Evolutionary conservation across 2,329 filamentous ascomycete species (phyloP).

Genomic region (Penicillium sp.): DNA sequence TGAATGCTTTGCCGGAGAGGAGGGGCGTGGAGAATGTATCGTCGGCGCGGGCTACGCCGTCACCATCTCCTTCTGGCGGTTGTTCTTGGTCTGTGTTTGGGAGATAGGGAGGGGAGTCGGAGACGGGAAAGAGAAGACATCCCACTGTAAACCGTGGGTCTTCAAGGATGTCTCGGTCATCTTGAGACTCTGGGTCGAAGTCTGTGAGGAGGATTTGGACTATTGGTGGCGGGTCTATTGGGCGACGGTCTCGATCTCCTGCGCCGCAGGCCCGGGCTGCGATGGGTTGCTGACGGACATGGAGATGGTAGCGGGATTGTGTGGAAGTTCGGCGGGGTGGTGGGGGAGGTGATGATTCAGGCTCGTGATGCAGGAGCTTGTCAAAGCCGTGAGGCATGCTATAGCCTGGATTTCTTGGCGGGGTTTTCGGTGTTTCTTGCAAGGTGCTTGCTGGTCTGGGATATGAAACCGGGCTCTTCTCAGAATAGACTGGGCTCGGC

Average conservation of each 20-base stretch:
- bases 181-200: slow-evolving; percentile 44
- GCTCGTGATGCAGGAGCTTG: slow-evolving; percentile 39
- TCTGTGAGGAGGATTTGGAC: slow-evolving; percentile 51
- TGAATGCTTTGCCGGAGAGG: slow-evolving; percentile 45
- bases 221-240: slow-evolving; percentile 53
- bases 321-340: slow-evolving; percentile 27
- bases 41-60: slow-evolving; percentile 23
- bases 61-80: slow-evolving; percentile 12
- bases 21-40: slow-evolving; percentile 33
- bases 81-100: slow-evolving; percentile 20
- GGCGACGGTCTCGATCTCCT: slow-evolving; percentile 51
- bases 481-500: slow-evolving; percentile 34
- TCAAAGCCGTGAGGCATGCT: slow-evolving; percentile 43
- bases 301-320: slow-evolving; percentile 42
- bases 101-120: slow-evolving; percentile 18
- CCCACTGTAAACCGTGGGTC: slow-evolving; percentile 48
- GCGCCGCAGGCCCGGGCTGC: slow-evolving; percentile 52
- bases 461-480: slow-evolving; percentile 27
- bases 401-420: slow-evolving; percentile 22
- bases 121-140: slow-evolving; percentile 47
- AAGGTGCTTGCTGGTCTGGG: slow-evolving; percentile 6
- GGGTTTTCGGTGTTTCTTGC: slow-evolving; percentile 13
- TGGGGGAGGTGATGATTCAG: slow-evolving; percentile 25
- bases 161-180: slow-evolving; percentile 45
- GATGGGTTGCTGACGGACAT: slow-evolving; percentile 52